These are phyloP conservation scores for Leccinum rimulosum DNA, from an alignment of 768 basidiomycete species.

Conservation along the genomic window DNA sequence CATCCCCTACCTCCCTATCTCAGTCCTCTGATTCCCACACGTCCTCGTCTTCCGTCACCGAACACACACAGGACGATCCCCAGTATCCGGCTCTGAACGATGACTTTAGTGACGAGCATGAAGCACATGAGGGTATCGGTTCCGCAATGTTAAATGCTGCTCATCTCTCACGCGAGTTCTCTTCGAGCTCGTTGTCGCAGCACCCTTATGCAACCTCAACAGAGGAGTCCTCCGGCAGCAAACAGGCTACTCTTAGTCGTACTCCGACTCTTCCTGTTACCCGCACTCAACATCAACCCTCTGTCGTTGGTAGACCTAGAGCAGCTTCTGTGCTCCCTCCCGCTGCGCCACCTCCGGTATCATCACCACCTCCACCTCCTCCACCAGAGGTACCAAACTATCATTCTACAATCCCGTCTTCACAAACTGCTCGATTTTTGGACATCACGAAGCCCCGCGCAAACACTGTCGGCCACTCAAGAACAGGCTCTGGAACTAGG, in stretches of 20 bases:
- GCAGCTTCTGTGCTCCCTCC: slow-evolving; percentile 64
- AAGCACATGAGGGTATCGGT: slow-evolving; percentile 42
- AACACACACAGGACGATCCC: slow-evolving; percentile 38
- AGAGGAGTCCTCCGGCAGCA: slow-evolving; percentile 35
- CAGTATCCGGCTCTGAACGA: slow-evolving; percentile 20
- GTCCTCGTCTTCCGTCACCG: slow-evolving; percentile 44
- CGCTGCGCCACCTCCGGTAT: slow-evolving; percentile 60
- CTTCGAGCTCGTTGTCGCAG: slow-evolving; percentile 23
- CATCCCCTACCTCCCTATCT: slow-evolving; percentile 35
- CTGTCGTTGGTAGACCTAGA: slow-evolving; percentile 41
- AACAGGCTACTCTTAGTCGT: slow-evolving; percentile 30
- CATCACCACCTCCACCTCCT: slow-evolving; percentile 61
- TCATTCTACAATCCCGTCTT: slow-evolving; percentile 30
- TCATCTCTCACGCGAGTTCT: slow-evolving; percentile 30
- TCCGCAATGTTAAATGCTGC: slow-evolving; percentile 41
- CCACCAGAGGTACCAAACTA: slow-evolving; percentile 38
- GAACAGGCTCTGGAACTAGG: slow-evolving; percentile 54
- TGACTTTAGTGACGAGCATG: slow-evolving; percentile 32
- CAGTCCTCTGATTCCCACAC: slow-evolving; percentile 49
- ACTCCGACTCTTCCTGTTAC: slow-evolving; percentile 34
- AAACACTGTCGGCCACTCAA: slow-evolving; percentile 50
- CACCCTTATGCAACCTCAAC: slow-evolving; percentile 54
- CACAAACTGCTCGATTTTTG: slow-evolving; percentile 31
- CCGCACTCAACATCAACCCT: slow-evolving; percentile 26
- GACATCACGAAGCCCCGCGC: slow-evolving; percentile 44